Base-by-base conservation (phyloP, 1,139 yeast genomes). In the Entelexis paramagnoliae region DNA sequence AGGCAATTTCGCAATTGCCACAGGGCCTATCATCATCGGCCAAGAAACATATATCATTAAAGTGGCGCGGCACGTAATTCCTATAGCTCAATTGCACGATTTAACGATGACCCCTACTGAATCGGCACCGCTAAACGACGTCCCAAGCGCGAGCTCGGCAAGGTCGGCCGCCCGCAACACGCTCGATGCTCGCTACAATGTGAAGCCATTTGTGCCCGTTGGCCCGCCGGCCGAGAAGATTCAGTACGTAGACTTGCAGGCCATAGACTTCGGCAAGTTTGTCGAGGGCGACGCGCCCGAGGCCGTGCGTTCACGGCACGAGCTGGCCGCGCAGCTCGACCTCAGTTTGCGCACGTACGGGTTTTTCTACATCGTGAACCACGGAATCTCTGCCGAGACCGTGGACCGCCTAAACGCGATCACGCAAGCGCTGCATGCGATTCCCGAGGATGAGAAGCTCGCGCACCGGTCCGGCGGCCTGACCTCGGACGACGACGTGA, bases 281-380 rank as follows among this genome's bases (percentile, higher is more conserved):
- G 56, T 64, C 48, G 72, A 71, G 16, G 75, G 75, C 1, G 34
- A 34, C 24, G 32, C 19, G n/a, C 66, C 66, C 1, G 69, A 65
- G 50, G 62, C 64, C 30, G 57, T 60, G 7, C 55, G 53, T 5
- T 53, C 63, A 16, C 60, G 76, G 43, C 57, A 63, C 48, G 51
- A 52, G 22, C 62, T 73, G 30, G 76, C 77, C 1, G 49, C 56
- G 1, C 58, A 63, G 47, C 62, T 72, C 17, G 72, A 72, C 46
- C 56, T 63, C n/a, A 69, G 77, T 1, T 62, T 72, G 49, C 66
- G 68, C 2, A 69, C 75, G 1, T 66, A 70, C 53, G 79, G 79
- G 0, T 76, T 76, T 54, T 74, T 75, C 64, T 68, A 69, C 24
- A 59, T 73, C 30, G 59, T 63, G 7, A 72, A 72, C 51, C 73